Evolutionary conservation across 306 rosid genomes (phyloP), one percentile per base, ranked within the genome.

Genomic region (Medicago ruthenica): DNA sequence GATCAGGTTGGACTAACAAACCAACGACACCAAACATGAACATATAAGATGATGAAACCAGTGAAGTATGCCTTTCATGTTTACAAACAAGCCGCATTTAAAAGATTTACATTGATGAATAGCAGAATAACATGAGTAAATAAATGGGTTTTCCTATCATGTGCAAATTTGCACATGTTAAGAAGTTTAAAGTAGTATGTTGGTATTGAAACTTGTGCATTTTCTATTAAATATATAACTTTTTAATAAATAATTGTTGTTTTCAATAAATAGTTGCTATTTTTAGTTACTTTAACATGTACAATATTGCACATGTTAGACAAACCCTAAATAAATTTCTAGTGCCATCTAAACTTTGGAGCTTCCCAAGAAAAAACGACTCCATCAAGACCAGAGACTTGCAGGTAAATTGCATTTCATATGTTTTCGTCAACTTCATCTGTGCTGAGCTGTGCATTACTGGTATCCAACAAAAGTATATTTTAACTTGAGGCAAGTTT

Each of bases 1-100:
- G 58, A 47, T 72, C 60, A 5, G 47, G 31, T 61, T 47, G 7
- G 59, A 73, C 51, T 66, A 41, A 41, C 27, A 55, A 39, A 37
- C 55, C 76, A 63, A 22, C 24, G 55, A 27, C 36, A 36, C 67
- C 39, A 64, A 80, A 45, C 14, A 18, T 17, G 24, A 64, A 57
- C 44, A 79, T 42, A 58, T 75, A 61, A 53, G 67, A 76, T 54
- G 63, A 67, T 57, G 16, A 64, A 65, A 62, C 15, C 36, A 66
- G 41, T 18, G 1, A 39, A 36, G 66, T 20, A 27, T 71, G 62
- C 50, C 60, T 53, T 64, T 71, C 41, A 18, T 16, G 36, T 31
- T 64, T 45, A 71, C 61, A 75, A 65, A 45, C 68, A 59, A 62
- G 16, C 34, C 47, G 61, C 41, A 39, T 57, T n/a, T 21, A 53